These are phyloP conservation scores for Pythium vanterpoolii DNA, from an alignment of 352 stramenopile genomes.

Conservation along the genomic window DNA sequence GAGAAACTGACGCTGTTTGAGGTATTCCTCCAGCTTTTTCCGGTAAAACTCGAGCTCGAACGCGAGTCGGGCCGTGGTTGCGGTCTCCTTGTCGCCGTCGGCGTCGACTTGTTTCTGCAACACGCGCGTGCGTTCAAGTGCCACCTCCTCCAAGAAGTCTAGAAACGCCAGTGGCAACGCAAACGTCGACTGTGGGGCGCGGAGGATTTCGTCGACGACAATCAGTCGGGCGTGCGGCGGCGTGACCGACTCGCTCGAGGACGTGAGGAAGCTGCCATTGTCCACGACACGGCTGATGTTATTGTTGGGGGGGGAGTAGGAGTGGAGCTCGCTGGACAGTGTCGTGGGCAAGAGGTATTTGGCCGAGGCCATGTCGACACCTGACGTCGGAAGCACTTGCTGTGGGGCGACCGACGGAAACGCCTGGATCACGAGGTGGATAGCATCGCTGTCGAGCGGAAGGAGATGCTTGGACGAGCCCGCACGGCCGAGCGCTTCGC, in stretches of 20 bases:
- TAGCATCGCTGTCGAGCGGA: constrained; percentile 19
- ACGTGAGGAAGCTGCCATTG: constrained; percentile 61
- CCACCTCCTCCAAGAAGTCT: constrained; percentile 68
- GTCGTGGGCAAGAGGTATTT: constrained; percentile 77
- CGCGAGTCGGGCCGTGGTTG: constrained; percentile 33
- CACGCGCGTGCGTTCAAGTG: constrained; percentile 45
- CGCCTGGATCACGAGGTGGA: constrained; percentile 51
- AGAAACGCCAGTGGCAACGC: constrained; percentile 68
- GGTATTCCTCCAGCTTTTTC: constrained; percentile 69
- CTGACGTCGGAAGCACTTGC: constrained; percentile 49
- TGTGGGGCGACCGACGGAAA: constrained; percentile 50
- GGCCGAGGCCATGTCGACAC: constrained; percentile 67
- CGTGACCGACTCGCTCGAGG: constrained; percentile 25
- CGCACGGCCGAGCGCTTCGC: background rate
- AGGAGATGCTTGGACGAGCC: constrained; percentile 13
- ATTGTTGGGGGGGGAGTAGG: constrained; percentile 9
- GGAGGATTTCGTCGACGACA: constrained; percentile 75
- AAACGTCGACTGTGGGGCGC: constrained; percentile 71
- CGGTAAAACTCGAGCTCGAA: constrained; percentile 60
- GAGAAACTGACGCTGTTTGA: constrained; percentile 72
- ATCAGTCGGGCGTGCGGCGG: constrained; percentile 40
- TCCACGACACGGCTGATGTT: constrained; percentile 49
- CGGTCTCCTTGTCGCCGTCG: constrained; percentile 21
- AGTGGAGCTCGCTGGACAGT: constrained; percentile 14
- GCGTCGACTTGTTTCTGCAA: constrained; percentile 46